Evolutionary conservation across 1,284 basidiomycete genomes (phyloP), one percentile per base, ranked within the genome.

Genomic region (Leucoagaricus sp.): DNA sequence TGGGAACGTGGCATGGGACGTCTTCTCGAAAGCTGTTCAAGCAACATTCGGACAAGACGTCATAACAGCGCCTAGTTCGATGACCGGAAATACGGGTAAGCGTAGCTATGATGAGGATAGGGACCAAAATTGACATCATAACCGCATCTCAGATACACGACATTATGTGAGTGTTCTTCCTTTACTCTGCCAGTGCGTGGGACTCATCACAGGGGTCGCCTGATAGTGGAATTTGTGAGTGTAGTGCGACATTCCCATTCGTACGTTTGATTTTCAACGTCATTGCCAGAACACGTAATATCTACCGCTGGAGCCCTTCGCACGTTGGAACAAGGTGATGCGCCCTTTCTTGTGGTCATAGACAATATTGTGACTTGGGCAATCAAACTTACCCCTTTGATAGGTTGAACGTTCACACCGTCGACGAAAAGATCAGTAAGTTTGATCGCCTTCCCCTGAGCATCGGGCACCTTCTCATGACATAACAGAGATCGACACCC

Each of bases 251-350:
- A 31, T n/a, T 23, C 8, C 44, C 17, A 12, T 28, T n/a, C 40
- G 23, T 12, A 25, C 17, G 17, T 9, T 10, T 15, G 38, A 48
- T 13, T 36, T 12, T 28, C 7, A 49, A 26, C 23, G 13, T 1
- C 17, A 29, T 36, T n/a, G 28, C 55, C 28, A 66, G 66, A 25
- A 64, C 67, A 1, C 55, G 59, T 23, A 68, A 68, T 44, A 67
- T 68, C 28, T 68, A 68, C 45, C 64, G 67, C 9, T 68, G 67
- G 67, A 68, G 65, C 49, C 67, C 67, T n/a, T 60, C 62, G 7
- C 58, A 66, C 12, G 56, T 53, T 13, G 65, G 65, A 26, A 64
- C 63, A 7, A 66, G 62, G 67, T 68, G 42, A n/a, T 9, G 59
- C 49, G 15, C 19, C 17, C 17, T 8, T 5, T 8, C 4, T 5